A percentile compares a stretch with the other conserved stretches of the same genome.
Conservation (phyloP, 2,329 filamentous ascomycete genomes). For the Trichoderma sp. region DNA sequence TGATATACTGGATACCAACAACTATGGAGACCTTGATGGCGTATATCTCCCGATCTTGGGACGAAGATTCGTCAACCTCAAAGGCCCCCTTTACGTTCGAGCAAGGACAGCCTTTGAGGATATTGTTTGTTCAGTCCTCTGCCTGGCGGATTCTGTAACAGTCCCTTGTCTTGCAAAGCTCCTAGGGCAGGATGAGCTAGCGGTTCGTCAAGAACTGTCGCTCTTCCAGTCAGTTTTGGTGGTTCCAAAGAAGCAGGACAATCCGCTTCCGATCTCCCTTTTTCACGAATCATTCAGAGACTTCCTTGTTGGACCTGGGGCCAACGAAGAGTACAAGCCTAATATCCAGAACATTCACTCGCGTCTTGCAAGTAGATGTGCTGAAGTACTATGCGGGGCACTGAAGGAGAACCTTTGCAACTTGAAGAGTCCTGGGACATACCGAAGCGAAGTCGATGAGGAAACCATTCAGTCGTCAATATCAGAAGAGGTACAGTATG, state of each 20-base stretch:
- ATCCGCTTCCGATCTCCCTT: constrained; percentile 34
- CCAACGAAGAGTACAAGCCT: constrained; percentile 27
- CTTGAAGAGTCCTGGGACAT: background rate
- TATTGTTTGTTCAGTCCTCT: constrained; percentile 39
- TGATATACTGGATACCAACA: constrained; percentile 31
- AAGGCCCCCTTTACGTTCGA: background rate
- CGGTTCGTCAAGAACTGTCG: constrained; percentile 33
- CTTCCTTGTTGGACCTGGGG: constrained; percentile 33
- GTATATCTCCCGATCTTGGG: constrained; percentile 33
- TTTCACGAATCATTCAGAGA: constrained; percentile 46
- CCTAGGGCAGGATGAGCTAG: constrained; percentile 30
- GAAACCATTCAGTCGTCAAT: background rate
- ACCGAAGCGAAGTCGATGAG: background rate
- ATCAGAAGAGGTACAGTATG: constrained; percentile 40
- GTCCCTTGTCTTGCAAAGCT: constrained; percentile 34
- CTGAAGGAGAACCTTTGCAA: constrained; percentile 35
- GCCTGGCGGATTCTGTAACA: constrained; percentile 39
- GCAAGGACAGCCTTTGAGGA: constrained; percentile 34
- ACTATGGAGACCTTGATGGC: constrained; percentile 17
- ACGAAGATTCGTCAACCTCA: constrained; percentile 9
- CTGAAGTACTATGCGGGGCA: constrained; percentile 32
- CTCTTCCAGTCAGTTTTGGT: constrained; percentile 42
- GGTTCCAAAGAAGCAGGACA: constrained; percentile 33
- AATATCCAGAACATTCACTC: constrained; percentile 18
- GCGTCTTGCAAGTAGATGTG: constrained; percentile 17